A percentile compares a stretch with the other conserved stretches of the same genome.
These are phyloP conservation scores for Senna tora DNA, from an alignment of 306 rosid species.

Conservation along the genomic window DNA sequence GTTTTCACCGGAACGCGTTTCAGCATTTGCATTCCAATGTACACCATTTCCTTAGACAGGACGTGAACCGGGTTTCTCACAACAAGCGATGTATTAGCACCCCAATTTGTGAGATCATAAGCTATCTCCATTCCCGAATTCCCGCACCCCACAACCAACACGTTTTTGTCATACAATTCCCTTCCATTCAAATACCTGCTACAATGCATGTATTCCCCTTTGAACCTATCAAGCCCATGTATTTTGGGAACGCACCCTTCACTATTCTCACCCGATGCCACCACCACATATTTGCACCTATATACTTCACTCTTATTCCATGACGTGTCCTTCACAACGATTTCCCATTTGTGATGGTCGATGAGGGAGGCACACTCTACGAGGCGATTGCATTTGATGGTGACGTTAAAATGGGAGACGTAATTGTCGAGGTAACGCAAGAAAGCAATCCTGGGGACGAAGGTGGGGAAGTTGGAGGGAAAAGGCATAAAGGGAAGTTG, in stretches of 20 bases:
- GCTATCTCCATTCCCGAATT: conserved; percentile 84
- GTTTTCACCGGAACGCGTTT: conserved; percentile 35
- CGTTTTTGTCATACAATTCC: conserved; percentile 45
- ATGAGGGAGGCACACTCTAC: conserved; percentile 45
- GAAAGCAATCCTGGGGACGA: conserved; percentile 48
- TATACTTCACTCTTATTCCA: conserved; percentile 38
- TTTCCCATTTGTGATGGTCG: conserved; percentile 44
- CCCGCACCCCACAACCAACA: conserved; percentile 73
- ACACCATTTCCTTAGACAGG: conserved; percentile 56
- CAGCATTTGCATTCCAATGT: conserved; percentile 52
- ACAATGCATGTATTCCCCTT: conserved; percentile 58
- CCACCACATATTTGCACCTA: conserved; percentile 50
- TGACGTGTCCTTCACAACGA: conserved; percentile 25
- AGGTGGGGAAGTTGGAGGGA: conserved; percentile 44
- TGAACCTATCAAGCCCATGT: conserved; percentile 47
- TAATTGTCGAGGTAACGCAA: conserved; percentile 56
- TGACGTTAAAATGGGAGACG: conserved; percentile 37
- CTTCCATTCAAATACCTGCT: conserved; percentile 54
- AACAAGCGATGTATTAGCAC: conserved; percentile 65
- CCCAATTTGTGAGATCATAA: conserved; percentile 59
- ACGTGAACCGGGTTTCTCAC: conserved; percentile 57
- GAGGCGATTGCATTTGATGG: conserved; percentile 19
- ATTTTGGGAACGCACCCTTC: conserved; percentile 48
- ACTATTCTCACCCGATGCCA: conserved; percentile 64
- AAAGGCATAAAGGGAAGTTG: conserved; percentile 60